phyloP scores from a whole-genome alignment of 768 basidiomycete species.

The Tulasnella sp. region DNA sequence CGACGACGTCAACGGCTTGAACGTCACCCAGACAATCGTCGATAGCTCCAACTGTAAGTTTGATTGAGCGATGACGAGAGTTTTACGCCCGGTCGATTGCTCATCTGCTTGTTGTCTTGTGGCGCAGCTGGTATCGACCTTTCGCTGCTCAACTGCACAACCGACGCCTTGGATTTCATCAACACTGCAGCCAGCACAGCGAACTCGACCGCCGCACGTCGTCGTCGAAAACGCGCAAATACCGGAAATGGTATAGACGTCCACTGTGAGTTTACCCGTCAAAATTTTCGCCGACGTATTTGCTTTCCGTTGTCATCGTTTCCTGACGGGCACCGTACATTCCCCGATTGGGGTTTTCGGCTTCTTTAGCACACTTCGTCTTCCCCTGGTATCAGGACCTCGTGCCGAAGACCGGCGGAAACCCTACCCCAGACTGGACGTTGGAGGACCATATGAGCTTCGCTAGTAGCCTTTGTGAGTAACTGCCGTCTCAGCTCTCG shows the following conservation, averaged over 20 bases:
- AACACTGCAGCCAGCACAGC: background rate
- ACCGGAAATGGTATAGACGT: slow-evolving; percentile 19
- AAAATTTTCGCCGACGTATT: slow-evolving; percentile 11
- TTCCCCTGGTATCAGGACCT: slow-evolving; percentile 27
- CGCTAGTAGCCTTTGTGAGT: background rate
- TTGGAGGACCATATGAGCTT: slow-evolving; percentile 17
- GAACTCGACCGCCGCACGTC: background rate
- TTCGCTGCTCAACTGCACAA: background rate
- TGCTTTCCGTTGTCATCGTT: background rate
- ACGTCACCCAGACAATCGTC: slow-evolving; percentile 1
- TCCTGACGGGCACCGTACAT: background rate
- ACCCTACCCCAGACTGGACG: slow-evolving; percentile 22
- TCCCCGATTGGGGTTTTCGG: background rate
- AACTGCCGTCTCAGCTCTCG: background rate
- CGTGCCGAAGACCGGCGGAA: slow-evolving; percentile 29
- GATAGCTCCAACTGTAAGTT: slow-evolving; percentile 7
- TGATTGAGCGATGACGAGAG: background rate
- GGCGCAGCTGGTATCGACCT: slow-evolving; percentile 20
- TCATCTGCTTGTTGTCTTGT: background rate
- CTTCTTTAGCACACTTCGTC: slow-evolving; percentile 24
- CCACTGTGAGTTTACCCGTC: slow-evolving; percentile 24
- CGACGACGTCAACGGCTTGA: slow-evolving; percentile 19
- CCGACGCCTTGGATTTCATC: slow-evolving; percentile 24
- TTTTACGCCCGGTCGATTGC: background rate
- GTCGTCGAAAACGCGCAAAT: slow-evolving; percentile 20